Evolutionary conservation across 2,329 filamentous ascomycete species (phyloP), one percentile per base, ranked within the genome.

Genomic region (Cercospora berteroae): DNA sequence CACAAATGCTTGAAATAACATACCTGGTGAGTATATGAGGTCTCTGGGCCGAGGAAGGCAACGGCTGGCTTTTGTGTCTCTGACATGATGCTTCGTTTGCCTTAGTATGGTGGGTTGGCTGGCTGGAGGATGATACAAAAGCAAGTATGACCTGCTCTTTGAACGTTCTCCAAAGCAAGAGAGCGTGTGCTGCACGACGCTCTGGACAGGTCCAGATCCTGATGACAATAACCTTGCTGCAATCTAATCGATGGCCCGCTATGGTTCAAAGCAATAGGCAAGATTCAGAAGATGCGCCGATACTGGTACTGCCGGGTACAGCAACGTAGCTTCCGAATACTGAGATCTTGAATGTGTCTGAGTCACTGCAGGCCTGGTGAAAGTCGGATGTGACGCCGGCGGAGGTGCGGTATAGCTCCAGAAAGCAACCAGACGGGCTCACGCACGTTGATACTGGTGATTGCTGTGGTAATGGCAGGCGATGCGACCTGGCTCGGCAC

Each of bases 21-120:
- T 75, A 90, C 89, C 84, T 90, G 88, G 77, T 91, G 89, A 29
- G 89, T 90, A 76, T 90, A 91, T 36, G 88, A 90, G 25, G 87
- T 87, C 72, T 83, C 78, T 3, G 89, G 89, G 7, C 89, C 89
- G 31, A 91, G 78, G 74, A 87, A 91, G 50, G 87, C 84, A 27
- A 87, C 78, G 2, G 67, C 60, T 16, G 69, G 66, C 42, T 71
- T 66, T 23, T 67, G 12, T 23, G 39, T n/a, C 27, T 61, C 61
- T 10, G 65, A 48, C 65, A 67, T 67, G 20, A 59, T 3, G n/a
- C 31, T 3, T 27, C 39, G 23, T 18, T 13, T 25, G 31, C 31
- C 25, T 31, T 3, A 9, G n/a, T 9, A n/a, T 18, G 12, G 4
- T 16, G 27, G 3, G 5, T n/a, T 20, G 12, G 5, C 31, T 5